Evolutionary conservation across 495 filamentous ascomycete genomes (phyloP), one percentile per base, ranked within the genome.

Genomic region (Symbiotaphrina buchneri): DNA sequence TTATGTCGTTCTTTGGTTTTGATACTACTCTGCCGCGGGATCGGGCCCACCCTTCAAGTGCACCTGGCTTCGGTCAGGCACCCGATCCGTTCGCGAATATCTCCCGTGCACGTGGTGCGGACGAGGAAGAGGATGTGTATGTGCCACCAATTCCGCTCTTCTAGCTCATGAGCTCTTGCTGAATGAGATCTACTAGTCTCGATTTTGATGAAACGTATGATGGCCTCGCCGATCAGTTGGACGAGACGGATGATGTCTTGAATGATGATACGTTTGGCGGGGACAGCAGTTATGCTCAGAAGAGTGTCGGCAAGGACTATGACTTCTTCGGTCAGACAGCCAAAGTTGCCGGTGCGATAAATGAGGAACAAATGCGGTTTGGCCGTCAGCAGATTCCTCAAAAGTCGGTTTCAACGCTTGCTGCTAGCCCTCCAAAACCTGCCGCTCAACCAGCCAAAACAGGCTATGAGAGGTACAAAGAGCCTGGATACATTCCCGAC

Each of bases 171-270:
- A 44, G 30, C 8, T 18, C 7, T 36, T 28, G 3, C 20, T 4
- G 3, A 7, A 15, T 26, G 24, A 34, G 18, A 42, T 32, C 10
- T 31, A 24, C 20, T 14, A 76, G 69, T 22, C 66, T 95, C 33
- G 82, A 95, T 36, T 97, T 95, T 40, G 87, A 97, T 41, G 87
- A 99, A 43, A 95, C 87, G 18, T 95, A 99, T 47, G 90, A 99
- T 52, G 87, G 87, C 2, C 59, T 95, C 14, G 87, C 83, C 3
- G 79, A 92, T 49, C 70, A 78, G 47, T 68, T 99, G 19, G 75
- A 92, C 41, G 84, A 95, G 44, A 76, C 80, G 11, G 77, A 84
- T 41, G 87, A 99, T 56, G 81, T 63, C 25, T 81, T 94, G 61
- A 99, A 99, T 51, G 81, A 94, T 43, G 90, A 92, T 47, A 99